phyloP scores from a whole-genome alignment of 768 basidiomycete species.

The Suillus tomentosus region DNA sequence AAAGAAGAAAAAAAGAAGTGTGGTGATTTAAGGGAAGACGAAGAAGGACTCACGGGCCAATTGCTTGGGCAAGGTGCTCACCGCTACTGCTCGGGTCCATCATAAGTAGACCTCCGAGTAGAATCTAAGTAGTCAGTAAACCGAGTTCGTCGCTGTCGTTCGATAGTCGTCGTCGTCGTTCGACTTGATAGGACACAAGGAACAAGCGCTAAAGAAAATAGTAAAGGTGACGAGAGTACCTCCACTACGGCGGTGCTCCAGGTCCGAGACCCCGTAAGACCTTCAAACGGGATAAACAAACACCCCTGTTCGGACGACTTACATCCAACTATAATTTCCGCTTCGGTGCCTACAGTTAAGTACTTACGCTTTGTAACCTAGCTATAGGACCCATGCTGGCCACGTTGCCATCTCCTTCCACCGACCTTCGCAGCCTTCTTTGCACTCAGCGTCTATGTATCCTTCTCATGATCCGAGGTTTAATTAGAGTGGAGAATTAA shows the following conservation, averaged over 20 bases:
- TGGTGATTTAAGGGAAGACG: conserved; percentile 7
- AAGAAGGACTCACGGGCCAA: conserved; percentile 34
- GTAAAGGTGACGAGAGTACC: conserved; percentile 3
- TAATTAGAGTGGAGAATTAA: neutral
- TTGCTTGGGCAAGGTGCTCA: conserved; percentile 3
- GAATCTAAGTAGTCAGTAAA: neutral
- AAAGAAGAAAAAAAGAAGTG: conserved; percentile 15
- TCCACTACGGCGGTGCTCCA: neutral
- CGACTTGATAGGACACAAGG: neutral
- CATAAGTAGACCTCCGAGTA: neutral
- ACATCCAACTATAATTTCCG: conserved; percentile 6
- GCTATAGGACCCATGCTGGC: neutral
- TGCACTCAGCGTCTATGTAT: neutral
- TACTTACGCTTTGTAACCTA: neutral
- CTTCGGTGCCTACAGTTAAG: conserved; percentile 2
- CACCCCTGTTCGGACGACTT: conserved; percentile 3
- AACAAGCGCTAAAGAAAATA: conserved; percentile 10
- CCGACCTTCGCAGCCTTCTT: neutral
- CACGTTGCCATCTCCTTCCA: neutral
- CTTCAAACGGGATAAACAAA: conserved; percentile 2
- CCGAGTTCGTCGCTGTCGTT: neutral
- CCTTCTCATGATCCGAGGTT: neutral
- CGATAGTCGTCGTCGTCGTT: neutral
- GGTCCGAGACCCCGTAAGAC: conserved; percentile 8
- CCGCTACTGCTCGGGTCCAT: conserved; percentile 4